A percentile compares a stretch with the other conserved stretches of the same genome.
Evolutionary conservation across 2,329 filamentous ascomycete genomes (phyloP).

Genomic region (Cytospora piceicola): DNA sequence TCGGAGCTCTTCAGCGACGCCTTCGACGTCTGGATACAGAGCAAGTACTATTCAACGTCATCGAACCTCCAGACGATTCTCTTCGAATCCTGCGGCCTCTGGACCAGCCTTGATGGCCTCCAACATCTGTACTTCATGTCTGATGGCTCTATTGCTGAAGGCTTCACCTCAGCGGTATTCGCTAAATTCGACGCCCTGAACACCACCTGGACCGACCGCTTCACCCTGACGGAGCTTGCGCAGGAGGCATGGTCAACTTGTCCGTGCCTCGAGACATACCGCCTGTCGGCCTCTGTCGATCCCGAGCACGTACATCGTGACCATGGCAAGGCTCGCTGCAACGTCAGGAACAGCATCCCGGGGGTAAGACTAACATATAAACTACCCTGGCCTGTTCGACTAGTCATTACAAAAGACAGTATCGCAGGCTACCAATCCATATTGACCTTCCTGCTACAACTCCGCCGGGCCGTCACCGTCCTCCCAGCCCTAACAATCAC

Average conservation of each 20-base stretch:
- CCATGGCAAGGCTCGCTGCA: constrained; percentile 54
- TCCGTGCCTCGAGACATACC: constrained; percentile 58
- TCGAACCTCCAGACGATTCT: constrained; percentile 67
- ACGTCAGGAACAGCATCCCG: constrained; percentile 64
- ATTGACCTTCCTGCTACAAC: constrained; percentile 77
- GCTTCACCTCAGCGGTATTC: constrained; percentile 72
- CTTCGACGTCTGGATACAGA: constrained; percentile 77
- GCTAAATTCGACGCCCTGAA: constrained; percentile 68
- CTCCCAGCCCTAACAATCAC: constrained; percentile 67
- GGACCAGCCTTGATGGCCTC: constrained; percentile 66
- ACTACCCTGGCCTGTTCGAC: constrained; percentile 68
- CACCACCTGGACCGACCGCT: constrained; percentile 76
- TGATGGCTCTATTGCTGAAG: constrained; percentile 69
- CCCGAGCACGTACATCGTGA: constrained; percentile 42
- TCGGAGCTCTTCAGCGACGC: constrained; percentile 72
- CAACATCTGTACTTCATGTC: constrained; percentile 76
- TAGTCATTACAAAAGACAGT: constrained; percentile 71
- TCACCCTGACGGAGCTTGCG: constrained; percentile 76
- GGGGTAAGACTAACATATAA: constrained; percentile 69
- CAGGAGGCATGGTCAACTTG: constrained; percentile 68
- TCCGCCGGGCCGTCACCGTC: constrained; percentile 70
- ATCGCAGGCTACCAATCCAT: constrained; percentile 71
- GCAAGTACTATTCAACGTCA: constrained; percentile 73
- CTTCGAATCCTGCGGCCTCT: constrained; percentile 70
- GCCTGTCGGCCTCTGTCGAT: constrained; percentile 62